Percentiles rank a stretch among this genome's conserved stretches.
Evolutionary conservation across 495 filamentous ascomycete species (phyloP).

Genomic region (Rostrohypoxylon terebratum): DNA sequence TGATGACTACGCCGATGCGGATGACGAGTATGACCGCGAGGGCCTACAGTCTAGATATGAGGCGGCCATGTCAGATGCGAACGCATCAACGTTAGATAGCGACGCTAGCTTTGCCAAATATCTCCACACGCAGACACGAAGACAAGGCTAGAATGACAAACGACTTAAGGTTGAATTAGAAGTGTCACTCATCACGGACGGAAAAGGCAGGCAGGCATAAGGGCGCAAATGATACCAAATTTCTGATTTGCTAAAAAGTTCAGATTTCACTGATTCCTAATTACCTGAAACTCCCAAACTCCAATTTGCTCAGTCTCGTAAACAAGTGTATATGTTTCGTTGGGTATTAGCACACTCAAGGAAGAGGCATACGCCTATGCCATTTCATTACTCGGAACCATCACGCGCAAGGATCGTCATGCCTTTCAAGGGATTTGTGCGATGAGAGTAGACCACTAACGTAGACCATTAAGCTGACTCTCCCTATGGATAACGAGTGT

Average conservation of each 20-base stretch:
- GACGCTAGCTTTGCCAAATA: constrained; percentile 72
- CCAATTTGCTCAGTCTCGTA: background rate
- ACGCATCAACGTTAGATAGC: constrained; percentile 58
- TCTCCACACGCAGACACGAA: constrained; percentile 57
- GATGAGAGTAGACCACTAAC: background rate
- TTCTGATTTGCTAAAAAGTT: constrained; percentile 41
- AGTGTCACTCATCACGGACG: background rate
- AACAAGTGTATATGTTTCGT: background rate
- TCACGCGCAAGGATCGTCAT: background rate
- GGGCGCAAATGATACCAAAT: constrained; percentile 58
- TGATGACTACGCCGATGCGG: constrained; percentile 61
- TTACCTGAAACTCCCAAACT: constrained; percentile 40
- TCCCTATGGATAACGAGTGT: background rate
- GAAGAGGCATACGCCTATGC: background rate
- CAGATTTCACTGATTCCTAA: constrained; percentile 7
- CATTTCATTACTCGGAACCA: background rate
- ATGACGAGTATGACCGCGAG: constrained; percentile 65
- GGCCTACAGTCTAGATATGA: constrained; percentile 72
- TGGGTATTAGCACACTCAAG: background rate
- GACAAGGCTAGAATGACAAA: constrained; percentile 17
- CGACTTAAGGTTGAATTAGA: background rate
- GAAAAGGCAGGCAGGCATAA: background rate
- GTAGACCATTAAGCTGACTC: background rate
- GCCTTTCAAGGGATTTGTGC: background rate
- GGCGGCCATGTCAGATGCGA: constrained; percentile 63